phyloP scores from a whole-genome alignment of 495 filamentous ascomycete species.

The Daldinia childiae region DNA sequence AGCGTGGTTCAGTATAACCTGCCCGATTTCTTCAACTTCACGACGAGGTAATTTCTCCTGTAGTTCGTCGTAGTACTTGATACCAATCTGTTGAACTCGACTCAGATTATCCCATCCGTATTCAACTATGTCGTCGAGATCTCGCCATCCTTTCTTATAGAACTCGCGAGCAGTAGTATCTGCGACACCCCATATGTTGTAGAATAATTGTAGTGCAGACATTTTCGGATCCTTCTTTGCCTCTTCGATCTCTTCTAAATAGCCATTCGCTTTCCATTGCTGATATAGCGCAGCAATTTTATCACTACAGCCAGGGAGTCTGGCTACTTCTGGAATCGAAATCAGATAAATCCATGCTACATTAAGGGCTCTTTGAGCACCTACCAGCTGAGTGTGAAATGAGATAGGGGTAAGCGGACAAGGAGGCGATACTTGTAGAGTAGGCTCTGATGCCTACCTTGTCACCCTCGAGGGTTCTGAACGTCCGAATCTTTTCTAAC shows the following conservation, averaged over 20 bases:
- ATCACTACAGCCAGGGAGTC: slow-evolving; percentile 80
- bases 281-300: slow-evolving; percentile 84
- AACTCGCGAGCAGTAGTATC: slow-evolving; percentile 84
- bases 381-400: slow-evolving; percentile 52
- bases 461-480: slow-evolving; percentile 75
- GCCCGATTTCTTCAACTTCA: slow-evolving; percentile 78
- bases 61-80: slow-evolving; percentile 97
- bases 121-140: slow-evolving; percentile 82
- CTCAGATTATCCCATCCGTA: slow-evolving; percentile 78
- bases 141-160: slow-evolving; percentile 79
- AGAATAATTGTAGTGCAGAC: slow-evolving; percentile 71
- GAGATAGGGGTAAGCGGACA: slow-evolving; percentile 79
- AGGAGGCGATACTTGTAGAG: slow-evolving; percentile 81
- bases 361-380: background rate
- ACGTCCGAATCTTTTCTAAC: slow-evolving; percentile 76
- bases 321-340: slow-evolving; percentile 66
- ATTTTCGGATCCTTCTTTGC: slow-evolving; percentile 72
- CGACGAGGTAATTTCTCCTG: slow-evolving; percentile 70
- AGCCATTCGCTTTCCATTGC: slow-evolving; percentile 72
- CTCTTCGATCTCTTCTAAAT: slow-evolving; percentile 68
- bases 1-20: slow-evolving; percentile 70
- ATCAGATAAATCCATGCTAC: slow-evolving; percentile 43
- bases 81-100: slow-evolving; percentile 88
- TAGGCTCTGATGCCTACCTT: slow-evolving; percentile 88
- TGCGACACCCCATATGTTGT: slow-evolving; percentile 90